Conservation (phyloP, 352 stramenopile genomes). For the Pythium phragmiticola region DNA sequence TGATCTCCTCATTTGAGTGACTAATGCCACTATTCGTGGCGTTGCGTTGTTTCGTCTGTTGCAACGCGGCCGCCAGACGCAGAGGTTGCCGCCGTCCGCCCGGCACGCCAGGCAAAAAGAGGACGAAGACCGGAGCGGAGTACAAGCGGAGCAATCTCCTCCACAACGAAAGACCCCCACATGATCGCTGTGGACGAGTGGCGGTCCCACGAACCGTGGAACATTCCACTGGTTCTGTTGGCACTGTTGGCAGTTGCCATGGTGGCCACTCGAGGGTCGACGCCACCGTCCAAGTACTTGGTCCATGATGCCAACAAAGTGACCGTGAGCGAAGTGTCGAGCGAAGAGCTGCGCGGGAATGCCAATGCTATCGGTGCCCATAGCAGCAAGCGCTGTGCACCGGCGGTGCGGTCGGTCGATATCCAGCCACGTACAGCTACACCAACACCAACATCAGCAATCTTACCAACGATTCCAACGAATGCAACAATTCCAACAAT, state of each 20-base stretch:
- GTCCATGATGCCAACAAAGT: slow-evolving; percentile 8
- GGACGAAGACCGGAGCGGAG: slow-evolving; percentile 3
- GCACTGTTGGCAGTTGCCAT: not conserved
- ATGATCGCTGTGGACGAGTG: not conserved
- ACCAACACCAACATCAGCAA: not conserved
- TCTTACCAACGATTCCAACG: not conserved
- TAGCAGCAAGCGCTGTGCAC: not conserved
- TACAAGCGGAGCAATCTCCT: not conserved
- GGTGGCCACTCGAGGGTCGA: not conserved
- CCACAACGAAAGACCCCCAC: not conserved
- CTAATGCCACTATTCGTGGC: not conserved
- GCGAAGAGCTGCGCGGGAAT: slow-evolving; percentile 12
- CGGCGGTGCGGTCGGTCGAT: slow-evolving; percentile 24
- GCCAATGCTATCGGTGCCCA: not conserved
- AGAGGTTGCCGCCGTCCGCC: slow-evolving; percentile 1
- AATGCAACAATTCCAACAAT: not conserved
- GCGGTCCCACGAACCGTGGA: not conserved
- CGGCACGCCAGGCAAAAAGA: not conserved
- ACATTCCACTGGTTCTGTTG: not conserved
- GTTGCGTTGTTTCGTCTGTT: slow-evolving; percentile 17
- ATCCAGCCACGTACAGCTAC: slow-evolving; percentile 16
- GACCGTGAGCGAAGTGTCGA: slow-evolving; percentile 25
- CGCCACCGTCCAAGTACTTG: not conserved
- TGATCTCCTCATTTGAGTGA: slow-evolving; percentile 12
- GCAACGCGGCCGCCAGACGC: slow-evolving; percentile 21